Conservation (phyloP, 345 rosid genomes). For the Salix udensis region DNA sequence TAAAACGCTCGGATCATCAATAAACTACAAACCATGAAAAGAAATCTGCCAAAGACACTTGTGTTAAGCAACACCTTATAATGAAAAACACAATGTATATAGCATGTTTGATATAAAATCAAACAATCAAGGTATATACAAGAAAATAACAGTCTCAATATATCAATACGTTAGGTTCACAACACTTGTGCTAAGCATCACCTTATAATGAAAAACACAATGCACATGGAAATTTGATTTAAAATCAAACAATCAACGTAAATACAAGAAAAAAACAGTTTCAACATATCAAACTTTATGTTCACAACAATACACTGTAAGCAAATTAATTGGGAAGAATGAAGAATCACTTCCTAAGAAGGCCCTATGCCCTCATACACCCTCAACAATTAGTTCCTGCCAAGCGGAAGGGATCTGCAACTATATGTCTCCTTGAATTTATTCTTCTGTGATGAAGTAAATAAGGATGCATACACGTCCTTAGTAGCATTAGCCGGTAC, state of each 20-base stretch:
- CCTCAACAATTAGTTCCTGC: constrained; percentile 57
- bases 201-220: not conserved
- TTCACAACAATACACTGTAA: not conserved
- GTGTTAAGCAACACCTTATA: not conserved
- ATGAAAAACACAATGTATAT: not conserved
- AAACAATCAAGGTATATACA: not conserved
- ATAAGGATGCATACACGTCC: constrained; percentile 84
- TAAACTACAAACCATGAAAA: not conserved
- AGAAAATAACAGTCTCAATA: not conserved
- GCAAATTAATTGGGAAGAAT: not conserved
- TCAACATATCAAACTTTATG: not conserved
- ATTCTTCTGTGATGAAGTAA: constrained; percentile 69
- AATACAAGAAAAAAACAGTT: not conserved
- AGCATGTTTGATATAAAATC: not conserved
- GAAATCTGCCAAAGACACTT: not conserved
- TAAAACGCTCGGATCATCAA: not conserved
- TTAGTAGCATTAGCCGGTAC: constrained; percentile 78
- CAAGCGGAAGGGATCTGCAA: constrained; percentile 83
- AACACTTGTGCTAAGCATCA: not conserved
- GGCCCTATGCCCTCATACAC: not conserved
- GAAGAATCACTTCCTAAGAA: constrained; percentile 14
- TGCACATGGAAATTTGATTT: not conserved
- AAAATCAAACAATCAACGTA: not conserved
- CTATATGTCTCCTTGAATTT: constrained; percentile 71
- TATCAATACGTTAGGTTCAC: not conserved